Evolutionary conservation across 306 rosid genomes (phyloP).

Genomic region (Pterocarpus macrocarpus): DNA sequence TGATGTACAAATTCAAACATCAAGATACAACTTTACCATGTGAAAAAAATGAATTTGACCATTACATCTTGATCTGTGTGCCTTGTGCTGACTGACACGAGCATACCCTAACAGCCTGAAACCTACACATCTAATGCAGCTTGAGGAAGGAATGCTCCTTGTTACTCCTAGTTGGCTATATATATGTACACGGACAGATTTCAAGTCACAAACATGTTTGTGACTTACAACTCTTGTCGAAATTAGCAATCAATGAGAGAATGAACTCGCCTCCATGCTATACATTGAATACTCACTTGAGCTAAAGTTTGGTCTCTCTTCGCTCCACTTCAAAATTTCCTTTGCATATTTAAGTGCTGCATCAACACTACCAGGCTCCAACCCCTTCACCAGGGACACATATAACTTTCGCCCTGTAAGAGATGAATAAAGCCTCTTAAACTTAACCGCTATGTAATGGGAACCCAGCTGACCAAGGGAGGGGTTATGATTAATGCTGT

Average conservation of each 20-base stretch:
- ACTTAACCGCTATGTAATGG: conserved; percentile 87
- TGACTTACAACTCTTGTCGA: conserved; percentile 52
- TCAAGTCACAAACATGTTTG: conserved; percentile 41
- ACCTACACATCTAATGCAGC: conserved; percentile 43
- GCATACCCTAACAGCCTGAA: conserved; percentile 37
- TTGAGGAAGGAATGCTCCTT: conserved; percentile 39
- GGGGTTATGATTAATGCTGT: conserved; percentile 79
- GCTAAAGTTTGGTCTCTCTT: conserved; percentile 86
- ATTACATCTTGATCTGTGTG: conserved; percentile 46
- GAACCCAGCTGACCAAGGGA: conserved; percentile 83
- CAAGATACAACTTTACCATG: conserved; percentile 48
- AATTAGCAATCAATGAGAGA: conserved; percentile 65
- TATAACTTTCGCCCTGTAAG: conserved; percentile 80
- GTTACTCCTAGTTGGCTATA: conserved; percentile 50
- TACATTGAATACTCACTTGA: conserved; percentile 82
- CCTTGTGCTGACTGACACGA: conserved; percentile 43
- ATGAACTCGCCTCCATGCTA: conserved; percentile 82
- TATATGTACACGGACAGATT: conserved; percentile 55
- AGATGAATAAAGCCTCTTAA: conserved; percentile 85
- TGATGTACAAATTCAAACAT: conserved; percentile 51
- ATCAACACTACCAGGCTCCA: conserved; percentile 87
- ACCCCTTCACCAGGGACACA: conserved; percentile 80
- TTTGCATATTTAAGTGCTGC: conserved; percentile 84
- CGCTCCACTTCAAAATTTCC: conserved; percentile 95
- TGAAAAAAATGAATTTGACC: conserved; percentile 50